Conservation (phyloP, 2,329 filamentous ascomycete genomes). For the Diaporthe citrichinensis region DNA sequence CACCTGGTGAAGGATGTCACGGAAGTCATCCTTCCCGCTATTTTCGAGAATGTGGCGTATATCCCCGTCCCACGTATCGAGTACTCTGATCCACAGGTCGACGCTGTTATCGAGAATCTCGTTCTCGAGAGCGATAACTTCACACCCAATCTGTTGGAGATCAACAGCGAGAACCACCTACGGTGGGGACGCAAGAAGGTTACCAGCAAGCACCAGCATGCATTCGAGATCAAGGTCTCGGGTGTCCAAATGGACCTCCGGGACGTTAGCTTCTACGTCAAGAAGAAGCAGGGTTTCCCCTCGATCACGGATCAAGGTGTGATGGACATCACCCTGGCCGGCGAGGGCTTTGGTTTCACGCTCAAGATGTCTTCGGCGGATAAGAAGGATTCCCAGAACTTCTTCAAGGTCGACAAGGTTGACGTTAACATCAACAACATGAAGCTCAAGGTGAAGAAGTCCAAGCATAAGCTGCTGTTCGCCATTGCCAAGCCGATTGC, state of each 20-base stretch:
- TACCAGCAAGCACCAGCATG: constrained; percentile 84
- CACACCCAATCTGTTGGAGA: constrained; percentile 90
- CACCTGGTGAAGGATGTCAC: constrained; percentile 91
- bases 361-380: constrained; percentile 88
- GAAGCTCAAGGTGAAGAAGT: constrained; percentile 92
- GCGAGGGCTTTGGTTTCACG: constrained; percentile 91
- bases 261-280: constrained; percentile 95
- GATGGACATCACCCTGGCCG: constrained; percentile 88
- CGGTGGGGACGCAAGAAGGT: constrained; percentile 93
- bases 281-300: constrained; percentile 95
- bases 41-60: constrained; percentile 90
- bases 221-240: constrained; percentile 84
- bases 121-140: constrained; percentile 97
- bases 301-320: constrained; percentile 89
- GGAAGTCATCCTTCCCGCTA: constrained; percentile 85
- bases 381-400: constrained; percentile 81
- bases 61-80: constrained; percentile 95
- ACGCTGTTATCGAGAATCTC: constrained; percentile 93
- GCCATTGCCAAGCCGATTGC: constrained; percentile 87
- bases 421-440: constrained; percentile 86
- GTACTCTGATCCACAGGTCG: constrained; percentile 85
- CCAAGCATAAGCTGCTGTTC: constrained; percentile 94
- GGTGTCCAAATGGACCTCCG: constrained; percentile 93
- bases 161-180: constrained; percentile 94
- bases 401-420: constrained; percentile 95